Evolutionary conservation across 805 yeast genomes (phyloP), one percentile per base, ranked within the genome.

Genomic region (Candida taoyuanica): DNA sequence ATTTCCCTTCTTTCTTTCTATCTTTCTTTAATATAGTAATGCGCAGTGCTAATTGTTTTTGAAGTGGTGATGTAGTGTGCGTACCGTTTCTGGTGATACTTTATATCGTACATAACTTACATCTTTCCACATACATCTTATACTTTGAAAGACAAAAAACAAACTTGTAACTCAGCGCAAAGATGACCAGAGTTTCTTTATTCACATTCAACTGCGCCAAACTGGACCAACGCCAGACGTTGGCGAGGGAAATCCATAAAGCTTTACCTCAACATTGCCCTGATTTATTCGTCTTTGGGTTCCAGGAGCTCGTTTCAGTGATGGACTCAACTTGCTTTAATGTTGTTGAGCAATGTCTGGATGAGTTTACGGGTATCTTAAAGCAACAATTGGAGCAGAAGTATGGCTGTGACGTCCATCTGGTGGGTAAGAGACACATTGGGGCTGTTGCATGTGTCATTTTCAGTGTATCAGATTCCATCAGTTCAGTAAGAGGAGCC

Each of bases 361-460:
- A 67, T 5, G 31, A 48, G 1, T 45, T 74, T 21, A 60, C n/a
- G n/a, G n/a, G n/a, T n/a, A n/a, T n/a, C n/a, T n/a, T n/a, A n/a
- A n/a, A n/a, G n/a, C n/a, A n/a, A n/a, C n/a, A n/a, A n/a, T n/a
- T n/a, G n/a, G 69, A 34, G 56, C 25, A 21, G 25, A 21, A 21
- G 25, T 21, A 21, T 21, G 11, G 12, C 11, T 12, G 7, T 7
- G 25, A 21, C 25, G 25, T 8, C 11, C 25, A 8, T 8, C 11
- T 12, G 1, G 71, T 65, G 0, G 50, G 66, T 14, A 58, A 65
- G 11, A 38, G 26, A 5, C 75, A 71, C 48, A 53, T 68, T 21
- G 89, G 89, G 3, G 75, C 83, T 1, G 65, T 75, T 31, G 86
- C 82, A 0, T 36, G 76, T 4, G 55, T 81, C 3, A 56, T 77